These are phyloP conservation scores for Aspergillus calidoustus DNA, from an alignment of 2,329 filamentous ascomycete genomes.

Conservation along the genomic window DNA sequence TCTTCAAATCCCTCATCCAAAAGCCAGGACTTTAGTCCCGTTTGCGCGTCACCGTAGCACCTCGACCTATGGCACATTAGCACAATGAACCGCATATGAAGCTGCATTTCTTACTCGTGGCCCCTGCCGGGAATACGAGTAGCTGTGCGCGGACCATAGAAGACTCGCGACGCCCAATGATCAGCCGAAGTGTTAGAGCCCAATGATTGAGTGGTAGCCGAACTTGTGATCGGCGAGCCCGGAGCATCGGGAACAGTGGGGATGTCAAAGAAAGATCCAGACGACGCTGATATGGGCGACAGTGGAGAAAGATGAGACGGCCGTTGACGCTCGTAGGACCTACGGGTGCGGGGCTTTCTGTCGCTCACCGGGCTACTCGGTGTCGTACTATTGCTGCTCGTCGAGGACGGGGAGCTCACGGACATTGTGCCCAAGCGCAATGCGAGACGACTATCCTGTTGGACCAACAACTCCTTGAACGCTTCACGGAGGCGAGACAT, in stretches of 20 bases:
- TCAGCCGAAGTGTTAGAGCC: constrained; percentile 33
- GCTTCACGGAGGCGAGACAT: constrained; percentile 32
- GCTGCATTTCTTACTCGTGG: constrained; percentile 34
- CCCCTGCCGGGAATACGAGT: constrained; percentile 35
- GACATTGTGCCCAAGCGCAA: constrained; percentile 33
- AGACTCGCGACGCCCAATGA: constrained; percentile 51
- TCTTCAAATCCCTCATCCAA: constrained; percentile 42
- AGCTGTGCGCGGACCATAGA: constrained; percentile 33
- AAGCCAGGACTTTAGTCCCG: constrained; percentile 36
- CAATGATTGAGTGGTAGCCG: constrained; percentile 37
- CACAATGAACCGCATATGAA: not conserved
- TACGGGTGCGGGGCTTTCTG: constrained; percentile 34
- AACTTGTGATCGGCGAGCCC: constrained; percentile 39
- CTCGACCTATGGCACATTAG: constrained; percentile 33
- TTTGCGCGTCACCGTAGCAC: constrained; percentile 38
- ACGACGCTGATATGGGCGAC: constrained; percentile 35
- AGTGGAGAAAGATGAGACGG: constrained; percentile 33
- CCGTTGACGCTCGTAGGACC: constrained; percentile 43
- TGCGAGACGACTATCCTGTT: constrained; percentile 36
- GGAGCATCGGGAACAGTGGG: constrained; percentile 40
- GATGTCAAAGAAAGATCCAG: constrained; percentile 35
- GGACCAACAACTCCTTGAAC: constrained; percentile 33
- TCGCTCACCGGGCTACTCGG: constrained; percentile 35
- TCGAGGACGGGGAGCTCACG: constrained; percentile 32
- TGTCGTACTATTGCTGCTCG: constrained; percentile 31